Conservation (phyloP, 805 yeast genomes). For the Candida anglica region DNA sequence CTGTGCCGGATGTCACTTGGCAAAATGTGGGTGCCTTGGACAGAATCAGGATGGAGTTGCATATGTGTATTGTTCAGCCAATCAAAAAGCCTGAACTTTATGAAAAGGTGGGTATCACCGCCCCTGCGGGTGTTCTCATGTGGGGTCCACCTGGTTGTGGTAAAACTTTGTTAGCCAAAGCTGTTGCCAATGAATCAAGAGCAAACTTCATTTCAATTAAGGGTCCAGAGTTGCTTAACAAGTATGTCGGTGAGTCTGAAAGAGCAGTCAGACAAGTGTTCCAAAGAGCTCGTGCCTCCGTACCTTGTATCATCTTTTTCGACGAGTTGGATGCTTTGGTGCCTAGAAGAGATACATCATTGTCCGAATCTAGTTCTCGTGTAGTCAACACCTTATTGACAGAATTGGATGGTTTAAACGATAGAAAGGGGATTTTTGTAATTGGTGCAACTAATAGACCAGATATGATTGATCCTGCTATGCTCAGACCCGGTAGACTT, state of each 20-base stretch:
- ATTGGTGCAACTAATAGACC: slow-evolving; percentile 97
- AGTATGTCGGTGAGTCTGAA: slow-evolving; percentile 95
- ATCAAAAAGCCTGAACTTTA: slow-evolving; percentile 88
- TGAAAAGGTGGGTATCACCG: slow-evolving; percentile 86
- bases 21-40: slow-evolving; percentile 86
- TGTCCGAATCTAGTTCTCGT: slow-evolving; percentile 85
- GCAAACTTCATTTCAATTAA: slow-evolving; percentile 95
- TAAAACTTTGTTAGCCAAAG: slow-evolving; percentile 92
- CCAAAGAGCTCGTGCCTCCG: slow-evolving; percentile 85
- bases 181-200: slow-evolving; percentile 95
- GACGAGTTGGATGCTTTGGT: slow-evolving; percentile 96
- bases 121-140: slow-evolving; percentile 93
- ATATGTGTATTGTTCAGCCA: slow-evolving; percentile 97
- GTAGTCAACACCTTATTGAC: slow-evolving; percentile 94
- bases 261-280: slow-evolving; percentile 92
- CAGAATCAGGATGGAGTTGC: slow-evolving; percentile 79
- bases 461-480: slow-evolving; percentile 97
- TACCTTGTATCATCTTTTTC: slow-evolving; percentile 91
- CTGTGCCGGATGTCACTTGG: slow-evolving; percentile 98
- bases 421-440: slow-evolving; percentile 88
- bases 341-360: slow-evolving; percentile 84
- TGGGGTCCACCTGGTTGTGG: slow-evolving; percentile 99
- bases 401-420: slow-evolving; percentile 91
- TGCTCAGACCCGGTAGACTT: slow-evolving; percentile 94
- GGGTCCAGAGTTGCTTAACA: slow-evolving; percentile 92